Conservation (phyloP, 2,329 filamentous ascomycete species). For the Botrytis aclada region DNA sequence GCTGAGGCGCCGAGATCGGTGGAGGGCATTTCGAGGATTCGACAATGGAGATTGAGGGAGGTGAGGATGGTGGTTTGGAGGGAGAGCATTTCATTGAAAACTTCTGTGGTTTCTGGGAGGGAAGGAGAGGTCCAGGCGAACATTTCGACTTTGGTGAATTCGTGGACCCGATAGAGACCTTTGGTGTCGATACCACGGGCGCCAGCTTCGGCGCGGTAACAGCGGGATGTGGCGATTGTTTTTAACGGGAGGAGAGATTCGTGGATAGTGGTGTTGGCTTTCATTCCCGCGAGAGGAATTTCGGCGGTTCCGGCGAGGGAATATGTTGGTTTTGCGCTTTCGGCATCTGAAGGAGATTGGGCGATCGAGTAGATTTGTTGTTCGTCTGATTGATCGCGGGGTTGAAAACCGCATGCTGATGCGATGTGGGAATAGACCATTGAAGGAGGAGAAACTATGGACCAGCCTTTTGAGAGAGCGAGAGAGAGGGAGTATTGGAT, state of each 20-base stretch:
- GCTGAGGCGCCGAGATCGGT: conserved; percentile 87
- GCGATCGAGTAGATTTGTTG: conserved; percentile 85
- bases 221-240: conserved; percentile 80
- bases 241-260: conserved; percentile 69
- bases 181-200: conserved; percentile 87
- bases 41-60: conserved; percentile 75
- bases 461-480: conserved; percentile 73
- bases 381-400: conserved; percentile 84
- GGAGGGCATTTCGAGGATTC: conserved; percentile 88
- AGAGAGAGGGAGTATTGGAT: conserved; percentile 79
- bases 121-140: conserved; percentile 82
- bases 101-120: conserved; percentile 43
- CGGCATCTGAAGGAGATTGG: conserved; percentile 60
- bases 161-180: conserved; percentile 93
- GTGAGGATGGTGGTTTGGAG: conserved; percentile 83
- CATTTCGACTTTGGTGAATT: conserved; percentile 98
- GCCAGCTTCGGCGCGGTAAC: conserved; percentile 93
- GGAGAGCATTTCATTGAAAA: conserved; percentile 82
- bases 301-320: conserved; percentile 87
- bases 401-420: conserved; percentile 89
- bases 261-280: conserved; percentile 68
- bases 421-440: conserved; percentile 92
- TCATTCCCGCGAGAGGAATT: conserved; percentile 90
- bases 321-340: conserved; percentile 60
- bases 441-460: conserved; percentile 76